These are phyloP conservation scores for Aegilops sharonensis DNA, from an alignment of 176 grass and related monocot genomes.

Conservation along the genomic window DNA sequence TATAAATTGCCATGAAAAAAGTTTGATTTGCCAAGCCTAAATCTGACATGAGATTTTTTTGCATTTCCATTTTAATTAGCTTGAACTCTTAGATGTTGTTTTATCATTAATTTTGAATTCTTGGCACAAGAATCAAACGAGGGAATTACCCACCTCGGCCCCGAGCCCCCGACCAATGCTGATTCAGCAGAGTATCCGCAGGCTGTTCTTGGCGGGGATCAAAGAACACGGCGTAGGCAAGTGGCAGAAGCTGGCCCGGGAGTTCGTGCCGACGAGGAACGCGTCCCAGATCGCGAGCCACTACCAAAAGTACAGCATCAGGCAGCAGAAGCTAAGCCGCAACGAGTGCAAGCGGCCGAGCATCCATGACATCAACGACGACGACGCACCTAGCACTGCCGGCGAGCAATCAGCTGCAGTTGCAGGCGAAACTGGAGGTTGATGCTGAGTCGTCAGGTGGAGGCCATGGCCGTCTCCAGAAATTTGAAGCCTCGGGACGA, in stretches of 20 bases:
- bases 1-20: too few relatives aligned
- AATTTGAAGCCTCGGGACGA: too few relatives aligned
- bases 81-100: too few relatives aligned
- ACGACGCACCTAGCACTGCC: background rate
- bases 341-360: constrained; percentile 26
- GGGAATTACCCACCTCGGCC: background rate
- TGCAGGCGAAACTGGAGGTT: background rate
- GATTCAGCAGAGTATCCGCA: background rate
- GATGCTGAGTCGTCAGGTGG: too few relatives aligned
- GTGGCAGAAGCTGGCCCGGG: constrained; percentile 11
- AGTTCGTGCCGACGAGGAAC: constrained; percentile 22
- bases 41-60: too few relatives aligned
- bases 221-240: background rate
- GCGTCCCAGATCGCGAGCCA: constrained; percentile 42
- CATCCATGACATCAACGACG: constrained; percentile 38
- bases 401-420: background rate
- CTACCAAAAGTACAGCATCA: constrained; percentile 19
- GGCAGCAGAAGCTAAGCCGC: background rate
- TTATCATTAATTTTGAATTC: background rate
- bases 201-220: constrained; percentile 4
- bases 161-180: background rate
- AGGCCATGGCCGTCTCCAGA: too few relatives aligned
- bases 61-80: too few relatives aligned
- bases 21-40: too few relatives aligned
- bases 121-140: background rate